These are phyloP conservation scores for Saturnispora dispora DNA, from an alignment of 805 yeast species.

Conservation along the genomic window DNA sequence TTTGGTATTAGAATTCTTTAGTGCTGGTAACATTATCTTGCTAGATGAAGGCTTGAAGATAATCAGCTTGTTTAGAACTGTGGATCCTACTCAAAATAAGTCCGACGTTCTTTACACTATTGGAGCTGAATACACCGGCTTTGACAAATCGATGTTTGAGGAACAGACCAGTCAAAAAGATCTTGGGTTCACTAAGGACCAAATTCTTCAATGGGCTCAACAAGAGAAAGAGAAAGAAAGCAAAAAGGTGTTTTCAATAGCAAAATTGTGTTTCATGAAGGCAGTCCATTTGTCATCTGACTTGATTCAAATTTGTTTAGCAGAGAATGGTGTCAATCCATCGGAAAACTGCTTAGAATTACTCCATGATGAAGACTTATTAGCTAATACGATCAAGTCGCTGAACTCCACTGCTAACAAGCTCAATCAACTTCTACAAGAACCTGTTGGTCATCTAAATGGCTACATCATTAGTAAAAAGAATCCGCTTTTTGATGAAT, in stretches of 20 bases:
- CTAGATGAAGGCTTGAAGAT: conserved; percentile 63
- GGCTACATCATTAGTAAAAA: conserved; percentile 61
- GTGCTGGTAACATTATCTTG: conserved; percentile 85
- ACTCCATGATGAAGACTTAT: conserved; percentile 21
- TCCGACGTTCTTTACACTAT: conserved; percentile 63
- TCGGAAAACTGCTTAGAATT: conserved; percentile 28
- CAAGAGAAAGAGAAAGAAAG: conserved; percentile 29
- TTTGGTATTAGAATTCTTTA: conserved; percentile 82
- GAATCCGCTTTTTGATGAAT: conserved; percentile 42
- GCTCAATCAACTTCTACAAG: conserved; percentile 30
- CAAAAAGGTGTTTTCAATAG: conserved; percentile 48
- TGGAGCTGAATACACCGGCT: conserved; percentile 59
- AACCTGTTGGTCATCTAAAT: conserved; percentile 28
- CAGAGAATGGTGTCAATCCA: conserved; percentile 35
- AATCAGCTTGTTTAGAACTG: conserved; percentile 67
- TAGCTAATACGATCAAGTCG: conserved; percentile 30
- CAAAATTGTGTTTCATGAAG: conserved; percentile 58
- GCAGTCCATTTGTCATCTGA: conserved; percentile 74
- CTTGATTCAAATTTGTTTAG: conserved; percentile 53
- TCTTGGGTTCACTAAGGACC: conserved; percentile 24
- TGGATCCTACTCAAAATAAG: conserved; percentile 38
- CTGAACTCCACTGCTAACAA: conserved; percentile 40
- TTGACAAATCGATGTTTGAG: conserved; percentile 42
- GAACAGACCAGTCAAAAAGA: conserved; percentile 1
- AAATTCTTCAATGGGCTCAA: conserved; percentile 33